Percentiles rank a stretch among this genome's conserved stretches.
These are phyloP conservation scores for Penicillium frequentans DNA, from an alignment of 2,329 filamentous ascomycete species.

Conservation along the genomic window DNA sequence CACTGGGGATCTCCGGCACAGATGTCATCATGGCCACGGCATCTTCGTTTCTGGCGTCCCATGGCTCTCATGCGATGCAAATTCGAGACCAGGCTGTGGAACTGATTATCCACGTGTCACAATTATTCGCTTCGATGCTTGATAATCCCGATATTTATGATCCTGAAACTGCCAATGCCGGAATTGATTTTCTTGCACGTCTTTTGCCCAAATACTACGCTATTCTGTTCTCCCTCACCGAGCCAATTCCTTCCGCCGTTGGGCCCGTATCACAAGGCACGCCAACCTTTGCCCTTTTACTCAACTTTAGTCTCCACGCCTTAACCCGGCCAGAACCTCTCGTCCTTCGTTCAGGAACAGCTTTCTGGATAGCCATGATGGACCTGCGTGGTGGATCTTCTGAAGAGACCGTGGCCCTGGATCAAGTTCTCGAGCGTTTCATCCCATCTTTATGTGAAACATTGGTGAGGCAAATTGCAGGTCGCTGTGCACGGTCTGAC, in stretches of 20 bases:
- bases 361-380: conserved; percentile 45
- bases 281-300: conserved; percentile 33
- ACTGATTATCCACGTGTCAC: conserved; percentile 41
- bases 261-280: conserved; percentile 17
- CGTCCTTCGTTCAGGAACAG: conserved; percentile 47
- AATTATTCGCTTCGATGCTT: conserved; percentile 39
- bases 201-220: conserved; percentile 43
- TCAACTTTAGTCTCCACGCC: conserved; percentile 43
- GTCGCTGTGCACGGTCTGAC: conserved; percentile 47
- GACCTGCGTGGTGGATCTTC: conserved; percentile 29
- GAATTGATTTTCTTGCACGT: conserved; percentile 46
- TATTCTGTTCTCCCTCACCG: conserved; percentile 38
- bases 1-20: conserved; percentile 39
- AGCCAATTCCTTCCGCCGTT: conserved; percentile 12
- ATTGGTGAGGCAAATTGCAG: conserved; percentile 42
- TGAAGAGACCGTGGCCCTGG: conserved; percentile 24
- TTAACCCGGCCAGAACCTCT: conserved; percentile 45
- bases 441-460: conserved; percentile 40
- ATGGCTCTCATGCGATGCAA: conserved; percentile 34
- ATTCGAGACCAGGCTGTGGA: conserved; percentile 36
- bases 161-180: conserved; percentile 45
- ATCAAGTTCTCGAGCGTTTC: conserved; percentile 35
- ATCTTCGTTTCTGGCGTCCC: conserved; percentile 47
- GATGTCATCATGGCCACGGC: conserved; percentile 48
- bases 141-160: conserved; percentile 37